phyloP scores from a whole-genome alignment of 177 flowering plant species.

The Telopea speciosissima region DNA sequence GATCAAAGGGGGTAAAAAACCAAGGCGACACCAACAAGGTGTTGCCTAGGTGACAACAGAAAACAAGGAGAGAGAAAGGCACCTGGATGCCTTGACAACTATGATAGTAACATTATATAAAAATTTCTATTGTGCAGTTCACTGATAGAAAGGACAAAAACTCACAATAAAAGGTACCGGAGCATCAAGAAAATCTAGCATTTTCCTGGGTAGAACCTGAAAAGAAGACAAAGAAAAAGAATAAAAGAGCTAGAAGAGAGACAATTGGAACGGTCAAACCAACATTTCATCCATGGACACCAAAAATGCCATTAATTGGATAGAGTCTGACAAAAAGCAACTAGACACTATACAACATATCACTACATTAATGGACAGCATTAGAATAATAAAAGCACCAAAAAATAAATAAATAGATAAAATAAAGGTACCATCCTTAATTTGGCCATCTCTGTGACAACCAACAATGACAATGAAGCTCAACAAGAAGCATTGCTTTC shows the following conservation, averaged over 20 bases:
- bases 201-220: conserved; percentile 79
- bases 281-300: too few relatives aligned
- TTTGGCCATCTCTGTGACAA: neutral
- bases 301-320: neutral
- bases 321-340: neutral
- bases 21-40: too few relatives aligned
- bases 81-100: too few relatives aligned
- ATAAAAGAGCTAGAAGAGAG: conserved; percentile 5
- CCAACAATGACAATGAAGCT: too few relatives aligned
- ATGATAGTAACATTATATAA: neutral
- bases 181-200: conserved; percentile 96
- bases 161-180: conserved; percentile 97
- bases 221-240: neutral
- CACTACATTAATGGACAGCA: neutral
- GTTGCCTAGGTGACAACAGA: too few relatives aligned
- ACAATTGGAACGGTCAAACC: too few relatives aligned
- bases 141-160: conserved; percentile 10
- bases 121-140: neutral
- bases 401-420: neutral
- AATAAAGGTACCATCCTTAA: neutral
- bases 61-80: too few relatives aligned
- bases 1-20: too few relatives aligned
- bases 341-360: neutral
- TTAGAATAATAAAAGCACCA: neutral
- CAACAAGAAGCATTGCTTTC: too few relatives aligned